phyloP scores from a whole-genome alignment of 1,139 yeast genomes.

The Pichia sp. region DNA sequence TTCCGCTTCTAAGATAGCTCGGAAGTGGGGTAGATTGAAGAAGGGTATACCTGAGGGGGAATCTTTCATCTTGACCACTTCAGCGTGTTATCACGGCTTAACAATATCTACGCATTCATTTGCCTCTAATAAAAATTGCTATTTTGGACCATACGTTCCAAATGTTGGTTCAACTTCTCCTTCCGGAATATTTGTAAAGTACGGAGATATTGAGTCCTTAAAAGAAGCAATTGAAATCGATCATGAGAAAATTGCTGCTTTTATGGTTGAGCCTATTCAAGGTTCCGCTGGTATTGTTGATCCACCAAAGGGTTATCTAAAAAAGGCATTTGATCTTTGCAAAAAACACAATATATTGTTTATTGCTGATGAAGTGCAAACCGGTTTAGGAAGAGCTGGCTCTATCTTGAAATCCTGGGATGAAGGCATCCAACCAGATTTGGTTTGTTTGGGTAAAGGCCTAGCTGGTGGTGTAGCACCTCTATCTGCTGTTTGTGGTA shows the following conservation, averaged over 20 bases:
- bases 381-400: conserved; percentile 38
- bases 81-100: conserved; percentile 25
- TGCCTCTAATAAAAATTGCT: conserved; percentile 9
- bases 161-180: conserved; percentile 17
- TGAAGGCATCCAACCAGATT: conserved; percentile 22
- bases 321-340: conserved; percentile 66
- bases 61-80: conserved; percentile 19
- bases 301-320: conserved; percentile 75
- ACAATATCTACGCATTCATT: conserved; percentile 25
- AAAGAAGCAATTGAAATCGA: conserved; percentile 16
- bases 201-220: conserved; percentile 19
- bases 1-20: conserved; percentile 23
- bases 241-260: conserved; percentile 25
- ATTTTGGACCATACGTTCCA: conserved; percentile 21
- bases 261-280: conserved; percentile 89
- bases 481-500: conserved; percentile 19
- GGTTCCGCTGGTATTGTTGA: conserved; percentile 98
- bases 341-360: conserved; percentile 74
- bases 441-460: conserved; percentile 25
- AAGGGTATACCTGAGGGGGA: conserved; percentile 17
- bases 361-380: conserved; percentile 93
- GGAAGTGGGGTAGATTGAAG: conserved; percentile 23
- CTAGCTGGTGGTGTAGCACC: conserved; percentile 24
- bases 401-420: conserved; percentile 14
- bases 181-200: conserved; percentile 14